Conservation (phyloP, 768 basidiomycete species). For the Cystofilobasidium macerans region DNA sequence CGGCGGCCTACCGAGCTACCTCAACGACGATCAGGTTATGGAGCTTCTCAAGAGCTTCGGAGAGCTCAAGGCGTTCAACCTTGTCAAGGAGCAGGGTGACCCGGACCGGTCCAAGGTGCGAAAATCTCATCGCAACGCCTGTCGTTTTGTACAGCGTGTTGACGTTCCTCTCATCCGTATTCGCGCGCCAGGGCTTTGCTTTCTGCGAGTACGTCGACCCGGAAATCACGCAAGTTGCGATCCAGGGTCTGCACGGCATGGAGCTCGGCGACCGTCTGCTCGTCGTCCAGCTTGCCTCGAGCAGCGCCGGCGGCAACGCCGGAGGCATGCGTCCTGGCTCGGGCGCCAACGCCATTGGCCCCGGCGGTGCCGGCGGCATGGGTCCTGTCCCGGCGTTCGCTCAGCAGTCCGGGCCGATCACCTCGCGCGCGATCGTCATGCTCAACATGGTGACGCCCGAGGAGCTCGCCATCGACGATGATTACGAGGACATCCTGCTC, state of each 20-base stretch:
- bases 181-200: slow-evolving; percentile 68
- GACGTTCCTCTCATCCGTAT: not conserved
- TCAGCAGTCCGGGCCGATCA: slow-evolving; percentile 37
- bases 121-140: not conserved
- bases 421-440: slow-evolving; percentile 80
- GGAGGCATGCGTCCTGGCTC: slow-evolving; percentile 7
- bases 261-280: slow-evolving; percentile 89
- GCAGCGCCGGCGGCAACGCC: slow-evolving; percentile 45
- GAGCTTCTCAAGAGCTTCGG: slow-evolving; percentile 95
- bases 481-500: slow-evolving; percentile 87
- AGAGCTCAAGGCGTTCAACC: slow-evolving; percentile 92
- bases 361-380: slow-evolving; percentile 2
- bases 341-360: slow-evolving; percentile 1
- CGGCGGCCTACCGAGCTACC: slow-evolving; percentile 85
- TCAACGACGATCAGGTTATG: slow-evolving; percentile 97
- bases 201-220: slow-evolving; percentile 97
- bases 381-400: slow-evolving; percentile 8
- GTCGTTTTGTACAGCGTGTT: not conserved
- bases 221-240: slow-evolving; percentile 82
- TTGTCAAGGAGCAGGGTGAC: slow-evolving; percentile 69
- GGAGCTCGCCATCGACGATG: slow-evolving; percentile 76
- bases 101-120: slow-evolving; percentile 76
- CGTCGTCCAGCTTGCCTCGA: slow-evolving; percentile 91
- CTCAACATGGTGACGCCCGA: slow-evolving; percentile 97
- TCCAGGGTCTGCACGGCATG: slow-evolving; percentile 93